Evolutionary conservation across 2,329 filamentous ascomycete genomes (phyloP).

Genomic region (Coleophoma crateriformis): DNA sequence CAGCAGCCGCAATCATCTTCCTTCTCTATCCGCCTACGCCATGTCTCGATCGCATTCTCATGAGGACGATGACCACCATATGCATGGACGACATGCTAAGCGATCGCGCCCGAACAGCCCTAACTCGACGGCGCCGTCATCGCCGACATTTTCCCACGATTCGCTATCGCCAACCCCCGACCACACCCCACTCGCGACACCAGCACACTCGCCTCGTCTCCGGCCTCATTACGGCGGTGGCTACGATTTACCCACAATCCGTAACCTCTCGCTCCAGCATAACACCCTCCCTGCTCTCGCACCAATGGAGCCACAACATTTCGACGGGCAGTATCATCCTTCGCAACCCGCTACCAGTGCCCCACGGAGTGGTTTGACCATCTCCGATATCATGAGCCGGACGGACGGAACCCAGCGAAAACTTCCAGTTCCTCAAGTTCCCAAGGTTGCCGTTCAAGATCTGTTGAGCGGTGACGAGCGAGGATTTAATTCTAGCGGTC

Average conservation of each 20-base stretch:
- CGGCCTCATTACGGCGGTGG: conserved; percentile 60
- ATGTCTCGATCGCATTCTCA: conserved; percentile 88
- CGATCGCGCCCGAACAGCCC: conserved; percentile 90
- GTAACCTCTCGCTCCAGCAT: conserved; percentile 63
- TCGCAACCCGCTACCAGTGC: conserved; percentile 38
- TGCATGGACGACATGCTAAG: conserved; percentile 67
- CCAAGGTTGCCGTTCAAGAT: conserved; percentile 83
- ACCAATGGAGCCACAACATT: conserved; percentile 53
- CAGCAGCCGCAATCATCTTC: conserved; percentile 39
- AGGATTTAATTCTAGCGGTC: conserved; percentile 63
- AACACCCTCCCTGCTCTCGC: conserved; percentile 54
- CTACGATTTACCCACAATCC: conserved; percentile 81
- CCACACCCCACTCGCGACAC: conserved; percentile 96
- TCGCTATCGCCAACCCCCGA: conserved; percentile 93
- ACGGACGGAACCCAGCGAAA: conserved; percentile 86
- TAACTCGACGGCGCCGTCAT: conserved; percentile 91
- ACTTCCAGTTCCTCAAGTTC: conserved; percentile 84
- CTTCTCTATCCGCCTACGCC: conserved; percentile 71
- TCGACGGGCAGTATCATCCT: conserved; percentile 36
- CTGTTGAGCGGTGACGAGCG: conserved; percentile 59
- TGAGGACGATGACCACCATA: conserved; percentile 73
- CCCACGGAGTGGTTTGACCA: conserved; percentile 65
- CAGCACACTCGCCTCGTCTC: conserved; percentile 88
- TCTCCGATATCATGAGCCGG: conserved; percentile 89
- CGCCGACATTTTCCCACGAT: conserved; percentile 93